A percentile compares a stretch with the other conserved stretches of the same genome.
Evolutionary conservation across 2,329 filamentous ascomycete species (phyloP).

Genomic region (Seiridium unicorne): DNA sequence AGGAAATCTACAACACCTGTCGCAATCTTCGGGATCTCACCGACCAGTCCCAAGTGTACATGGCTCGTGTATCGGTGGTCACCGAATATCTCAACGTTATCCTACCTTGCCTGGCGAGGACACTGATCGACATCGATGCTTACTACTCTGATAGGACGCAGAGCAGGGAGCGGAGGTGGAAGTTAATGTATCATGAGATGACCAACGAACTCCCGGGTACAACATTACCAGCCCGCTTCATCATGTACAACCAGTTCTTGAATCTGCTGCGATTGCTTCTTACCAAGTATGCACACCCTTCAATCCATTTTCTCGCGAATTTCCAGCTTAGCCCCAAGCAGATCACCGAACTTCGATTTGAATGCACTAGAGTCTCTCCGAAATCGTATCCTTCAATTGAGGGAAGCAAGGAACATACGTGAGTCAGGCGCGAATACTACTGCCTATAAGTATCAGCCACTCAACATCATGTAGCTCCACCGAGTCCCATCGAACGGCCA

Average conservation of each 20-base stretch:
- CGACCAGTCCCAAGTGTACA: conserved; percentile 52
- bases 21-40: conserved; percentile 52
- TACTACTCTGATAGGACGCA: conserved; percentile 50
- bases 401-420: conserved; percentile 54
- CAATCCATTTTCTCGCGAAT: neutral
- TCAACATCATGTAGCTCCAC: conserved; percentile 18
- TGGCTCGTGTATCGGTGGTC: conserved; percentile 47
- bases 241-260: conserved; percentile 56
- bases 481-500: conserved; percentile 23
- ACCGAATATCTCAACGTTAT: conserved; percentile 55
- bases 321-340: conserved; percentile 22
- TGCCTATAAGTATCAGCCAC: conserved; percentile 10
- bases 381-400: conserved; percentile 47
- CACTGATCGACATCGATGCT: conserved; percentile 50
- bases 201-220: conserved; percentile 50
- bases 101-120: conserved; percentile 53
- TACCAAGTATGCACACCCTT: conserved; percentile 38
- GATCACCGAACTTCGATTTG: conserved; percentile 53
- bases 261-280: conserved; percentile 44
- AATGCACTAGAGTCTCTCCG: conserved; percentile 51
- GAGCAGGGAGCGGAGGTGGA: conserved; percentile 51
- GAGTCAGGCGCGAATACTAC: conserved; percentile 18
- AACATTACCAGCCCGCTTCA: conserved; percentile 50
- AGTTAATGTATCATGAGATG: conserved; percentile 57
- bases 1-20: conserved; percentile 43